Evolutionary conservation across 257 asterid genomes (phyloP), one percentile per base, ranked within the genome.

Genomic region (Henckelia pumila): DNA sequence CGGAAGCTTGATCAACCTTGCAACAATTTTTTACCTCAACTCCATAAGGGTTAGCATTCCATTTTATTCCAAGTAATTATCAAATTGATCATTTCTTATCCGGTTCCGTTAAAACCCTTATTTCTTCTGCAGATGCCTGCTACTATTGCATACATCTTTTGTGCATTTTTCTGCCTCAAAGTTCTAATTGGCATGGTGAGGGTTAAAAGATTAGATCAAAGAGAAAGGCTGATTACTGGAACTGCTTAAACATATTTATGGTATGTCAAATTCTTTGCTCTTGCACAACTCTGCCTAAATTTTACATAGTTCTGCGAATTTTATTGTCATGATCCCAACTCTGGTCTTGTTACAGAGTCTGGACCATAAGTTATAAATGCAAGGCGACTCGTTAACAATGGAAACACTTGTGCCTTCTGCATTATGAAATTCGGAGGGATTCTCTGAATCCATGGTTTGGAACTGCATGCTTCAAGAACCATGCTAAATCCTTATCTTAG

Each of bases 1-100:
- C 73, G 99, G 99, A 81, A 94, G 99, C 84, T 88, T 94, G 75
- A 65, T 91, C 57, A 94, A 94, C 84, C 95, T 94, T 63, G 97
- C 97, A 19, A 94, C 97, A 5, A 70, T 94, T 33, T 72, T 94
- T 61, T 77, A 88, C 72, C 67, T 91, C 63, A 91, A 91, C 69
- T 82, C 99, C 53, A 75, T 91, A 76, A 76, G 77, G 68, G 99
- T 94, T 57, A 60, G 92, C 71, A 56, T 53, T 74, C 63, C 69
- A 70, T 59, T 63, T 52, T 28, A 30, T 59, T 37, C 44, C 47
- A 13, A 26, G 28, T 56, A 22, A 3, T 14, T 75, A 21, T 66
- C 1, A 7, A 3, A 9, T 33, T 3, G 2, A n/a, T 63, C 56
- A 29, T 29, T 32, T 63, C 49, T 57, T n/a, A 7, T 59, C 16